A percentile compares a stretch with the other conserved stretches of the same genome.
These are phyloP conservation scores for Mycena belliarum DNA, from an alignment of 768 basidiomycete genomes.

Conservation along the genomic window DNA sequence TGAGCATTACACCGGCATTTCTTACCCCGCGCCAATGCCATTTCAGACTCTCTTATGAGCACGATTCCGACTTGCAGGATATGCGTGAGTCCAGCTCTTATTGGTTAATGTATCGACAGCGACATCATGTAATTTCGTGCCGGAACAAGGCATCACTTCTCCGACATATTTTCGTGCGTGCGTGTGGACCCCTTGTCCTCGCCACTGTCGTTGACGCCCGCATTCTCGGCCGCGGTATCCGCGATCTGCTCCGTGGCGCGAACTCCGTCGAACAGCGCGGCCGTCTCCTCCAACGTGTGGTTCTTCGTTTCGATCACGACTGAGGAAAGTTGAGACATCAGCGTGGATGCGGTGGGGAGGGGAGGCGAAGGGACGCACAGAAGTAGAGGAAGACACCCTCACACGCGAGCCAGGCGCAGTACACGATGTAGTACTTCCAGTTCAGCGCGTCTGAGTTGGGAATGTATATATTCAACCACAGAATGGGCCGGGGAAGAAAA, in stretches of 20 bases:
- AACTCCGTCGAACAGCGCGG: slow-evolving; percentile 74
- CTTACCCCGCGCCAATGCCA: no score
- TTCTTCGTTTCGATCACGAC: slow-evolving; percentile 67
- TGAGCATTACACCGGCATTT: no score
- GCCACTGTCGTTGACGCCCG: no score
- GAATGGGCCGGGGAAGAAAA: not conserved
- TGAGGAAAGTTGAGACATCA: not conserved
- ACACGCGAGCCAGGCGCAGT: slow-evolving; percentile 67
- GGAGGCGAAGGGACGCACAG: slow-evolving; percentile 30
- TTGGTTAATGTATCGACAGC: no score
- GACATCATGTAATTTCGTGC: no score
- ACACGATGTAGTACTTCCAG: slow-evolving; percentile 84
- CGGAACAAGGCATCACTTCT: no score
- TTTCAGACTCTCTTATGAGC: no score
- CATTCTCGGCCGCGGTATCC: no score
- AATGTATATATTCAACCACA: not conserved
- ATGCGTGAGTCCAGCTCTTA: no score
- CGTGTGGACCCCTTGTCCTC: no score
- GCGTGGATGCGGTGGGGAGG: not conserved
- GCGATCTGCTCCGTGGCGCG: slow-evolving; percentile 36
- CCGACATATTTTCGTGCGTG: no score
- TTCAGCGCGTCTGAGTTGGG: slow-evolving; percentile 37
- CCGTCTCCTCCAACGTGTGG: slow-evolving; percentile 82
- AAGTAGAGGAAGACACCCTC: slow-evolving; percentile 66
- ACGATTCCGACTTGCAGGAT: no score